Base-by-base conservation (phyloP, 441 rosid species). In the Arabidopsis lyrata region DNA sequence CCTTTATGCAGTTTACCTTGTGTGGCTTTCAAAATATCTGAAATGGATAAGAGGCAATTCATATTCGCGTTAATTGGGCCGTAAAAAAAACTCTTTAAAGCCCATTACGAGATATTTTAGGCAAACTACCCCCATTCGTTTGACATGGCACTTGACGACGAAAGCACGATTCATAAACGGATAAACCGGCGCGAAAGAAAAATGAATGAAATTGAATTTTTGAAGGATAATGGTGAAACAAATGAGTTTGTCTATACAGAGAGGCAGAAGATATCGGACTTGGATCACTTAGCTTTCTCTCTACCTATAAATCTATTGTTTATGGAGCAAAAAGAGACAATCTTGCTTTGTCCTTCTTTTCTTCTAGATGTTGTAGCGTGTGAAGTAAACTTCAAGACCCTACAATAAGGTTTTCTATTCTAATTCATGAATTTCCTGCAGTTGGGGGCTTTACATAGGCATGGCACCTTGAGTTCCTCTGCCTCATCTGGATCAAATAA, bases 401-500 rank as follows among this genome's bases (percentile, higher is more conserved):
- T 8, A 63, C 27, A 22, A 53, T 9, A 27, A 13, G 14, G 59
- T 76, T 16, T 16, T 29, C n/a, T 64, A 39, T 83, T 86, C 31
- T 90, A 95, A 77, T 95, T 92, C 97, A 95, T 95, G 86, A 89
- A 95, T 80, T 92, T 86, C 74, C 97, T 81, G 85, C 97, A 95
- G 76, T 85, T 90, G 49, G 93, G 90, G 66, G 97, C 85, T 87
- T 89, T 92, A 84, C 99, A 92, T 68, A 95, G 70, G 78, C 97
- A 95, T 5, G 94, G 90, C 29, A 95, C 99, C 83, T 92, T 95
- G 86, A 83, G 90, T 70, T 95, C 99, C 13, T 92, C 99, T 2
- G 97, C 89, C 63, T 94, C 97, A n/a, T 92, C 97, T 6, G 97
- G 99, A 82, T 95, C 97, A 50, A 95, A 95, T 83, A 95, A 85